A percentile compares a stretch with the other conserved stretches of the same genome.
Conservation (phyloP, 805 yeast genomes). For the Yarrowia divulgata region DNA sequence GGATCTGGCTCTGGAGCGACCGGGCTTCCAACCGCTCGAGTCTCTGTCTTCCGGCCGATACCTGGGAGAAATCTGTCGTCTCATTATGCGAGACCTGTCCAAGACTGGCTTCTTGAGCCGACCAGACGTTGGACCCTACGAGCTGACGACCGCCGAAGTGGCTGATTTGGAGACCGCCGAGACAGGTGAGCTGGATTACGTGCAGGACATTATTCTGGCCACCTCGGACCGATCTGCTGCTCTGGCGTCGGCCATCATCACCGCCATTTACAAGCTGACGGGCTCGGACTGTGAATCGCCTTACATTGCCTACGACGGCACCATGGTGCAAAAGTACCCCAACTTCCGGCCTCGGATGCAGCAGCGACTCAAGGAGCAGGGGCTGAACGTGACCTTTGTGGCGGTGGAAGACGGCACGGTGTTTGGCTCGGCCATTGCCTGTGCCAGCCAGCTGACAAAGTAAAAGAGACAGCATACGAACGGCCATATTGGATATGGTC, state of each 20-base stretch:
- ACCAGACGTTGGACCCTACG: conserved; percentile 45
- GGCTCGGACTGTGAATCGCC: conserved; percentile 41
- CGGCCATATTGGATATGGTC: not conserved
- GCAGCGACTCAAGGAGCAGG: conserved; percentile 33
- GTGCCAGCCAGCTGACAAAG: conserved; percentile 7
- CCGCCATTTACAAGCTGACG: conserved; percentile 41
- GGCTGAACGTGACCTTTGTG: conserved; percentile 29
- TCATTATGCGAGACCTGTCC: conserved; percentile 68
- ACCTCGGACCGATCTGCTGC: conserved; percentile 51
- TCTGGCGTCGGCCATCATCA: conserved; percentile 46
- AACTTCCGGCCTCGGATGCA: conserved; percentile 42
- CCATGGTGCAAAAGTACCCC: conserved; percentile 50
- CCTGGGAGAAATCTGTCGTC: conserved; percentile 82
- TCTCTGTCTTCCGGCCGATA: conserved; percentile 89
- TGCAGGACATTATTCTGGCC: conserved; percentile 44
- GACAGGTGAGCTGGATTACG: conserved; percentile 44
- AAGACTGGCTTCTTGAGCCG: conserved; percentile 52
- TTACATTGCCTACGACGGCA: conserved; percentile 48
- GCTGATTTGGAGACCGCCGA: conserved; percentile 27
- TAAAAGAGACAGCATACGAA: not conserved
- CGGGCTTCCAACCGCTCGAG: conserved; percentile 87
- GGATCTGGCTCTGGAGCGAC: conserved; percentile 66
- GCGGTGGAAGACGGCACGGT: conserved; percentile 23
- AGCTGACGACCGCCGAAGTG: conserved; percentile 42
- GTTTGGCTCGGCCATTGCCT: conserved; percentile 27